Base-by-base conservation (phyloP, 2,329 filamentous ascomycete species). In the Verticillium isaacii region DNA sequence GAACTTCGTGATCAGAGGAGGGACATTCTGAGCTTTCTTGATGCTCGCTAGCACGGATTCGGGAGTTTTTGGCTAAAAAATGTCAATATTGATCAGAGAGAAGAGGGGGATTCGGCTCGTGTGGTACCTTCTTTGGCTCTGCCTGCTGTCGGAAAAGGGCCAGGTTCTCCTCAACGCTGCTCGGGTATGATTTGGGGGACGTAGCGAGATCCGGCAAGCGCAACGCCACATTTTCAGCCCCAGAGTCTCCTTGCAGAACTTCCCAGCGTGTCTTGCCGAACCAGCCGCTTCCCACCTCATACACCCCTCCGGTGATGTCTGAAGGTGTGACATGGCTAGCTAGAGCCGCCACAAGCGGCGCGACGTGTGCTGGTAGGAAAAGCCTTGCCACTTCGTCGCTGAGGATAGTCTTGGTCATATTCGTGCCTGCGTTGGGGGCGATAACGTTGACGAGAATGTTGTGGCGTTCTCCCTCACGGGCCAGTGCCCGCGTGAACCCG, bases 391-490 rank as follows among this genome's bases (percentile, higher is more conserved):
- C 88, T 81, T 99, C 95, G 78, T 97, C 93, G 34, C 95, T 95
- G 83, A 99, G 86, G 74, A 99, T 91, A 58, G 91, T 94, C 68
- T 89, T 86, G 61, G 95, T 99, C 91, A 99, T 95, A 73, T 89
- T 88, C 55, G 95, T 99, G 69, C 95, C 95, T 45, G 95, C 95
- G 72, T 98, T 99, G 68, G 95, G 95, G 29, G 95, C 95, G 71
- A 99, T 97, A 62, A 93, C 97, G 85, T 99, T 99, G 76, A 97
- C 92, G 71, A 88, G 93, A 77, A 99, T 98, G 83, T 97, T 97
- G 84, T 99, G 93, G 83, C 98, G 98, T 73, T 86, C 85, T 70
- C 95, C 95, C 80, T 99, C 95, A 58, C 95, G 85, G 59, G 95
- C 95, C 61, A 99, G 86, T 58, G 95, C 92, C 69, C 93, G 91